Base-by-base conservation (phyloP, 495 filamentous ascomycete species). In the Viridothelium virens region DNA sequence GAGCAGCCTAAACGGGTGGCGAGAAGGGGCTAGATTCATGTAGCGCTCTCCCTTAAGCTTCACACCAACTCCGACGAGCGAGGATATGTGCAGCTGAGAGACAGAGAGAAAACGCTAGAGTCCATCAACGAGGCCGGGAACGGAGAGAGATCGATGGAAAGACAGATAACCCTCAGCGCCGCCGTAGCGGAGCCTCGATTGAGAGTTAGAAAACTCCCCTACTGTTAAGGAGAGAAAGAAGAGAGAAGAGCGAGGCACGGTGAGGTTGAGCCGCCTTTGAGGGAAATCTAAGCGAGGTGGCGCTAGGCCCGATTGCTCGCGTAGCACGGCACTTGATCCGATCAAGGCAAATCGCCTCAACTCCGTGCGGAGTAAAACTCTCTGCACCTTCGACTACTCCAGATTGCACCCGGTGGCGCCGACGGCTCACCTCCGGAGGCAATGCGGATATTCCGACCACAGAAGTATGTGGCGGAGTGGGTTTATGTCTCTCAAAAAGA, bases 81-180 rank as follows among this genome's bases (percentile, higher is more conserved):
- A 59, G 53, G 31, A 59, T 18, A 18, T 59, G 53, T 14, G 53
- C 3, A 59, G 53, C 53, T 59, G 25, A 3, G 10, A 33, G 14
- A 7, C 7, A 59, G 53, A 31, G 18, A 59, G 53, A 59, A 59
- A 36, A 59, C 31, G 53, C 53, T 31, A 31, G 53, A 7, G n/a
- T 59, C 36, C 12, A 65, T 72, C 68, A 64, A 72, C 68, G 66
- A 66, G 66, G 70, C 68, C 70, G 70, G 70, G 70, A 72, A 72
- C 70, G 70, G 70, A 68, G 59, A 63, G 62, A 62, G 56, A 53
- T 56, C 25, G 56, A 67, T 34, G 11, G 38, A 33, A 38, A 16
- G 5, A 36, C 14, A 25, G 36, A 67, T 33, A 67, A 61, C 61
- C 59, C 53, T 53, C 66, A 67, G 66, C 66, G 63, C 63, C 63